Base-by-base conservation (phyloP, 2,329 filamentous ascomycete genomes). In the Sporothrix pseudoabietina region DNA sequence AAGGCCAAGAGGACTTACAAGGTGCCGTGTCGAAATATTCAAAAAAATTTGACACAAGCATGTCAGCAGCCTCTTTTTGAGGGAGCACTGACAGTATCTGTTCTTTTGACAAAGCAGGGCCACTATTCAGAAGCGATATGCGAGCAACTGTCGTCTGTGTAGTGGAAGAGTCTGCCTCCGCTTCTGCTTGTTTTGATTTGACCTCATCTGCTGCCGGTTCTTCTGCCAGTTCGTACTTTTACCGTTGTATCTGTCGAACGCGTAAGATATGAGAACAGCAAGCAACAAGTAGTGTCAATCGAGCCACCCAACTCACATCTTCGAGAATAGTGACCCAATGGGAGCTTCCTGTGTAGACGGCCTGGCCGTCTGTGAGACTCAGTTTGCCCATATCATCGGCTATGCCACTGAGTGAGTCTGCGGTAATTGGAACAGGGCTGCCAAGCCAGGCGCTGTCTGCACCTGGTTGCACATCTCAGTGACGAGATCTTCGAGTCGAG, bases 321-420 rank as follows among this genome's bases (percentile, higher is more conserved):
- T 71, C 26, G 1, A 71, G 55, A 35, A 61, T 35, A n/a, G 39
- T 61, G 4, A 22, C 69, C 68, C 55, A 61, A 61, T 71, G 69
- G 2, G 55, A 49, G 55, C 55, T 61, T 9, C 54, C 69, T 32
- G 32, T 71, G 26, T 63, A 49, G 54, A 61, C 39, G 0, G 69
- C 55, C 1, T 39, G 54, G 12, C 47, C 69, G 3, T 59, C 35
- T 1, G 12, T 52, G 4, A 61, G 69, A n/a, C 54, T 61, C 1
- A 71, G 35, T 4, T 59, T 59, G 32, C 69, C 32, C 52, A 71
- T 71, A n/a, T 47, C 44, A 9, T 71, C 22, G 39, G 49, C 49
- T 12, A 35, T 26, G n/a, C 35, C 10, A 1, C 69, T n/a, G 3
- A 26, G 26, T 14, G 63, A 19, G 26, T 26, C 32, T 26, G 41